These are phyloP conservation scores for Solanum lycopersicoides DNA, from an alignment of 257 asterid species.

Conservation along the genomic window DNA sequence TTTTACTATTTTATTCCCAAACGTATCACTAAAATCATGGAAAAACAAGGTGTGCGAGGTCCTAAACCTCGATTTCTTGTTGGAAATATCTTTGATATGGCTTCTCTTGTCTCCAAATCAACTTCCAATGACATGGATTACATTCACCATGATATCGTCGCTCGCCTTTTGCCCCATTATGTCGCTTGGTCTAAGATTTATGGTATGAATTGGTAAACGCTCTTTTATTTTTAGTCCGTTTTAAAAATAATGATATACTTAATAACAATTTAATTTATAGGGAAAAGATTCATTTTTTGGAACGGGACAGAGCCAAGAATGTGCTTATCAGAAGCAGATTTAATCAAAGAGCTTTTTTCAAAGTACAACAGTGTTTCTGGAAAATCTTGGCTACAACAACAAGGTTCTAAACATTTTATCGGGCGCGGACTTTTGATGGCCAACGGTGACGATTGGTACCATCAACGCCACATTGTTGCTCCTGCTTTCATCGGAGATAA, in stretches of 20 bases:
- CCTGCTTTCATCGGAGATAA: slow-evolving; percentile 87
- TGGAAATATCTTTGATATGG: slow-evolving; percentile 68
- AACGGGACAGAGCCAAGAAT: slow-evolving; percentile 80
- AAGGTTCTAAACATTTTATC: slow-evolving; percentile 78
- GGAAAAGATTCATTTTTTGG: slow-evolving; percentile 73
- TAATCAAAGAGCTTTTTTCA: slow-evolving; percentile 62
- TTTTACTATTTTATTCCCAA: slow-evolving; percentile 71
- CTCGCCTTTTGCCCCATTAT: slow-evolving; percentile 81
- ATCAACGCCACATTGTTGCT: slow-evolving; percentile 80
- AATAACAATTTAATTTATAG: slow-evolving; percentile 12
- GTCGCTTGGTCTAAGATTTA: slow-evolving; percentile 65
- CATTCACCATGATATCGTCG: slow-evolving; percentile 63
- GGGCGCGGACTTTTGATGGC: slow-evolving; percentile 92
- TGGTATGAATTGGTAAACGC: too few relatives aligned
- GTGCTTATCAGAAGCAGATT: slow-evolving; percentile 58
- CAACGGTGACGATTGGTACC: slow-evolving; percentile 79
- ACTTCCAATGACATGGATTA: slow-evolving; percentile 57
- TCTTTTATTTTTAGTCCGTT: neutral
- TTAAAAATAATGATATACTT: neutral
- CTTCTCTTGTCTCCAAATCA: slow-evolving; percentile 49
- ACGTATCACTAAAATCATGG: slow-evolving; percentile 71
- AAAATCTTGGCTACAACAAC: slow-evolving; percentile 78
- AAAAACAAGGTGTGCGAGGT: slow-evolving; percentile 79
- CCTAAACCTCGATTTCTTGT: slow-evolving; percentile 71
- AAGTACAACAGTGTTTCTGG: slow-evolving; percentile 63